Evolutionary conservation across 2,329 filamentous ascomycete species (phyloP).

Genomic region (Alternaria brassicicola): DNA sequence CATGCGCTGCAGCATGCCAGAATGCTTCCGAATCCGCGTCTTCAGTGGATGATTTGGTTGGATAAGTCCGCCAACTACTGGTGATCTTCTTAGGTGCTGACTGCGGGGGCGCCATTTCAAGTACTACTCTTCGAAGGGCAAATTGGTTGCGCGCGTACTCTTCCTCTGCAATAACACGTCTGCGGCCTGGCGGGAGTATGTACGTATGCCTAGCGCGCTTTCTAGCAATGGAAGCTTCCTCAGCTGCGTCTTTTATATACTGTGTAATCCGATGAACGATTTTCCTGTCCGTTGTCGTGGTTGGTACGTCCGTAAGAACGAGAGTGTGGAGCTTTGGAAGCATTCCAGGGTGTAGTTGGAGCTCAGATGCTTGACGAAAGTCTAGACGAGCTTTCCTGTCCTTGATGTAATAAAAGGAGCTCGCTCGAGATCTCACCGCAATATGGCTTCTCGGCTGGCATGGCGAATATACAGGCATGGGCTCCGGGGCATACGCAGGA

Average conservation of each 20-base stretch:
- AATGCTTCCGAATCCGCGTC: constrained; percentile 65
- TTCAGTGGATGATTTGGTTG: constrained; percentile 62
- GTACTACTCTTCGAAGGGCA: constrained; percentile 60
- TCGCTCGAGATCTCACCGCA: constrained; percentile 25
- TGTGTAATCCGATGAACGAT: constrained; percentile 52
- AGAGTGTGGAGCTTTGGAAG: constrained; percentile 61
- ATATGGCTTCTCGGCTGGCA: not conserved
- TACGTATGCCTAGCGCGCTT: constrained; percentile 63
- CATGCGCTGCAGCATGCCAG: constrained; percentile 64
- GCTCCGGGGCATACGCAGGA: constrained; percentile 56
- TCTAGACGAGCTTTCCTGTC: constrained; percentile 39
- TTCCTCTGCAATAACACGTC: constrained; percentile 55
- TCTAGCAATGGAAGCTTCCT: constrained; percentile 60
- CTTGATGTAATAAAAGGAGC: constrained; percentile 35
- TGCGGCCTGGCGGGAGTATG: constrained; percentile 62
- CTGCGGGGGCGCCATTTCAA: constrained; percentile 54
- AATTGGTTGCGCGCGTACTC: constrained; percentile 60
- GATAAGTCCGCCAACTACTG: constrained; percentile 54
- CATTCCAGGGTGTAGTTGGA: constrained; percentile 60
- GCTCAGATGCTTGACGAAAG: constrained; percentile 41
- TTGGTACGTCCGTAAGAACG: constrained; percentile 63
- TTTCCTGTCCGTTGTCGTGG: constrained; percentile 51
- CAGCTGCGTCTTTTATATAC: constrained; percentile 63
- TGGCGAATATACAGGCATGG: constrained; percentile 35
- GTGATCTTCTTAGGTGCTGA: constrained; percentile 44